Conservation (phyloP, 495 filamentous ascomycete species). For the Penicillium odoratum region DNA sequence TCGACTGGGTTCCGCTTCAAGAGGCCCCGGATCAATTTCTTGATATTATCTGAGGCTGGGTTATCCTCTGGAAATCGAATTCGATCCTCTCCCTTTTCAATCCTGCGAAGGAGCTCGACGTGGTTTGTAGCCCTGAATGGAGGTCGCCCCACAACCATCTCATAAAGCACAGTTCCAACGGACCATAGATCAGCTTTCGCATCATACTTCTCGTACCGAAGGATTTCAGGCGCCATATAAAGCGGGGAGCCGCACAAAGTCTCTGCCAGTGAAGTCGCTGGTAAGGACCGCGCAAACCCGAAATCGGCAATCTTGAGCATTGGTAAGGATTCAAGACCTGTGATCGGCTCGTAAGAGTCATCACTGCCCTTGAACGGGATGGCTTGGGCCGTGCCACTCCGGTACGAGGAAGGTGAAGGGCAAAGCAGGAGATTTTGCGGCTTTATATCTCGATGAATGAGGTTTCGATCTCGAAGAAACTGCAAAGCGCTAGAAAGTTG, state of each 20-base stretch:
- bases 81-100: slow-evolving; percentile 79
- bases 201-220: slow-evolving; percentile 96
- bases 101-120: slow-evolving; percentile 87
- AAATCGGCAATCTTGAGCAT: slow-evolving; percentile 98
- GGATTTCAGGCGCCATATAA: slow-evolving; percentile 98
- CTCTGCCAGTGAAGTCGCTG: slow-evolving; percentile 85
- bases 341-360: slow-evolving; percentile 74
- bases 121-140: slow-evolving; percentile 93
- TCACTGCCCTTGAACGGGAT: slow-evolving; percentile 65
- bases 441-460: slow-evolving; percentile 96
- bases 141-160: slow-evolving; percentile 89
- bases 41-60: slow-evolving; percentile 71
- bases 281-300: slow-evolving; percentile 89
- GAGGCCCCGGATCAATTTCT: slow-evolving; percentile 74
- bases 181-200: slow-evolving; percentile 98
- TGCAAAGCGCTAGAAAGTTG: slow-evolving; percentile 90
- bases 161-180: slow-evolving; percentile 89
- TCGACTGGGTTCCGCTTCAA: slow-evolving; percentile 84
- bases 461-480: slow-evolving; percentile 79
- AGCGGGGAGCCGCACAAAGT: slow-evolving; percentile 97
- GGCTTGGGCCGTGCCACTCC: slow-evolving; percentile 45
- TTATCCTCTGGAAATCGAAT: slow-evolving; percentile 79
- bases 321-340: slow-evolving; percentile 81
- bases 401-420: slow-evolving; percentile 70
- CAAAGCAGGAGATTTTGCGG: slow-evolving; percentile 93